A percentile compares a stretch with the other conserved stretches of the same genome.
These are phyloP conservation scores for Nigrospora oryzae DNA, from an alignment of 2,329 filamentous ascomycete species.

Conservation along the genomic window DNA sequence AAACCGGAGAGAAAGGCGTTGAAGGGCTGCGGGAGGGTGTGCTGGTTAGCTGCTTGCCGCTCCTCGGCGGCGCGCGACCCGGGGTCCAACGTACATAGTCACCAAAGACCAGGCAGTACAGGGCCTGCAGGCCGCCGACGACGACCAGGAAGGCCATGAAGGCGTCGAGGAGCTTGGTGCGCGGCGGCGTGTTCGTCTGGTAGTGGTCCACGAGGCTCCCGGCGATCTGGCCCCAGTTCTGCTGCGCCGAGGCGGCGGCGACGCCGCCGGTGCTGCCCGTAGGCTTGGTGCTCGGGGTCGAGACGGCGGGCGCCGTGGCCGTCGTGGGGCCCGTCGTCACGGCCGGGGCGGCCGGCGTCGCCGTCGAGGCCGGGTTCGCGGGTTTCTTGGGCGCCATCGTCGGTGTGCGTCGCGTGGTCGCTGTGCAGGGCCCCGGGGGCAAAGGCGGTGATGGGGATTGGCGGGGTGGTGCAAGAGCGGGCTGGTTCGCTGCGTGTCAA, in stretches of 20 bases:
- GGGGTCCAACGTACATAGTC: conserved; percentile 71
- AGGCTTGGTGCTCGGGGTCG: conserved; percentile 12
- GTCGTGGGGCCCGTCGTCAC: conserved; percentile 7
- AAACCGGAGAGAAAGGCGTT: conserved; percentile 98
- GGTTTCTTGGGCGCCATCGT: conserved; percentile 1
- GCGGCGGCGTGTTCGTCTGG: conserved; percentile 71
- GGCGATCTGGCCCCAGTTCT: conserved; percentile 51
- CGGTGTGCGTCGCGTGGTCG: background rate
- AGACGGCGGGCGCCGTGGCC: conserved; percentile 4
- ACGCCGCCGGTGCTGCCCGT: conserved; percentile 12
- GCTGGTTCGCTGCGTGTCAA: background rate
- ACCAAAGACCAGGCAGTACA: conserved; percentile 84
- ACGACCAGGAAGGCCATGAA: conserved; percentile 84
- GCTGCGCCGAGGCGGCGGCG: conserved; percentile 1
- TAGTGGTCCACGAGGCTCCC: conserved; percentile 72
- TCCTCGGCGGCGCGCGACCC: background rate
- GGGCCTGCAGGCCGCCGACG: conserved; percentile 84
- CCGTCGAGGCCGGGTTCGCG: conserved; percentile 7
- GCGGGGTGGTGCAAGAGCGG: background rate
- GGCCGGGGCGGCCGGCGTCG: conserved; percentile 6
- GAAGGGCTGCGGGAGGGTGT: conserved; percentile 63
- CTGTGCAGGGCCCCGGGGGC: background rate
- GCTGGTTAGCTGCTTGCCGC: background rate
- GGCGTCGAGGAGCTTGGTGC: conserved; percentile 82
- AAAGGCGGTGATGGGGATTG: background rate